phyloP scores from a whole-genome alignment of 306 rosid species.

The Canavalia gladiata region DNA sequence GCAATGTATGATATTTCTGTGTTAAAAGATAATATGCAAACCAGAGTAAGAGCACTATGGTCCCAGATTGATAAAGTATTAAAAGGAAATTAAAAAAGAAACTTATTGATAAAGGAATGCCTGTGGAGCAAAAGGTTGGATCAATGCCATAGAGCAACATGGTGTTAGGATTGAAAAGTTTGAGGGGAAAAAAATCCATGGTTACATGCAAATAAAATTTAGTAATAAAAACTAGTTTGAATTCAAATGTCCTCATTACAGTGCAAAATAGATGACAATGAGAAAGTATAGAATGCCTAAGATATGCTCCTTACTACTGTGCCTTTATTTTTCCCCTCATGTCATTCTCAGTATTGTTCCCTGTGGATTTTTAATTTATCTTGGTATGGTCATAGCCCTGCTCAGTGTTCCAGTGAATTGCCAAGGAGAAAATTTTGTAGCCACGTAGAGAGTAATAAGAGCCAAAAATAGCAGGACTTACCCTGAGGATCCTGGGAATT shows the following conservation, averaged over 20 bases:
- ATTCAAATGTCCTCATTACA: conserved; percentile 10
- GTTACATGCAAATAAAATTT: not conserved
- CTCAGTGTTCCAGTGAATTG: not conserved
- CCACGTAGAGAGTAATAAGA: not conserved
- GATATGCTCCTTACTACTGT: not conserved
- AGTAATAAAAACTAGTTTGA: not conserved
- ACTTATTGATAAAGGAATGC: conserved; percentile 19
- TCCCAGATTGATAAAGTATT: conserved; percentile 11
- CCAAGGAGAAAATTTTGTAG: not conserved
- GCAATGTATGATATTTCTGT: conserved; percentile 48
- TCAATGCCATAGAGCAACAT: conserved; percentile 5
- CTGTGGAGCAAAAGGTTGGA: conserved; percentile 31
- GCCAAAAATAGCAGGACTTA: conserved; percentile 17
- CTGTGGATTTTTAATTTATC: not conserved
- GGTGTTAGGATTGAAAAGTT: conserved; percentile 22
- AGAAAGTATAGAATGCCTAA: not conserved
- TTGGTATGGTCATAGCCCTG: not conserved
- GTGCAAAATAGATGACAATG: not conserved
- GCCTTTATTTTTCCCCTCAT: not conserved
- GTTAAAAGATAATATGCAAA: conserved; percentile 46
- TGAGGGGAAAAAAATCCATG: not conserved
- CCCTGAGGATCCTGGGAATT: conserved; percentile 36
- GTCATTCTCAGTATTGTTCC: not conserved
- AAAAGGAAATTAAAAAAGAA: conserved; percentile 24
- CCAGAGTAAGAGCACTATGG: conserved; percentile 13